Evolutionary conservation across 768 basidiomycete genomes (phyloP).

Genomic region (Psilocybe cyanescens): DNA sequence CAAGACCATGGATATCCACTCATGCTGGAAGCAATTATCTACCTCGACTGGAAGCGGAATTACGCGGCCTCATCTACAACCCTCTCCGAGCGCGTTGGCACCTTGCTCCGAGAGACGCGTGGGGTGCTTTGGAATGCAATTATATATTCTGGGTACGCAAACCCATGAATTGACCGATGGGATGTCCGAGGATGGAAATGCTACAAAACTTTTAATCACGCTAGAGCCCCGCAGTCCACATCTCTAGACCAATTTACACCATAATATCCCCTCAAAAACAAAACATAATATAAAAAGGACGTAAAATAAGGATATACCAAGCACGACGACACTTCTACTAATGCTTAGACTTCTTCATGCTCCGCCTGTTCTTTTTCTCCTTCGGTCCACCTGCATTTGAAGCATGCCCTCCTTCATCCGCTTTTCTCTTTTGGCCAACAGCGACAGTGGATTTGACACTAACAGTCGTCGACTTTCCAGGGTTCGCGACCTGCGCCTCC

Average conservation of each 20-base stretch:
- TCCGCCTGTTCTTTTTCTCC: slow-evolving; percentile 53
- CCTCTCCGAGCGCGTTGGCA: slow-evolving; percentile 73
- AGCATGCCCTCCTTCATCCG: slow-evolving; percentile 28
- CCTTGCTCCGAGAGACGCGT: slow-evolving; percentile 62
- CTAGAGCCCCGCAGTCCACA: not conserved
- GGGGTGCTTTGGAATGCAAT: slow-evolving; percentile 65
- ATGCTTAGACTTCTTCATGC: slow-evolving; percentile 50
- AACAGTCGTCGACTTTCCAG: slow-evolving; percentile 68
- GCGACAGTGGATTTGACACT: slow-evolving; percentile 63
- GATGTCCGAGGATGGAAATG: not conserved
- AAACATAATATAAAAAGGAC: slow-evolving; percentile 3
- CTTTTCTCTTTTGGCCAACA: slow-evolving; percentile 64
- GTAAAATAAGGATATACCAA: not conserved
- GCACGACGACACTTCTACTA: slow-evolving; percentile 18
- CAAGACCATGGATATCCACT: slow-evolving; percentile 63
- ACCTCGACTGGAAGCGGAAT: slow-evolving; percentile 71
- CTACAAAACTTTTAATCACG: slow-evolving; percentile 1
- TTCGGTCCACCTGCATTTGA: slow-evolving; percentile 26
- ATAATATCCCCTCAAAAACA: not conserved
- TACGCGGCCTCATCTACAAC: slow-evolving; percentile 78
- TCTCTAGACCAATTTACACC: not conserved
- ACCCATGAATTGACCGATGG: slow-evolving; percentile 36
- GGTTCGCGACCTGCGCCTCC: slow-evolving; percentile 67
- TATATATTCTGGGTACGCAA: slow-evolving; percentile 91
- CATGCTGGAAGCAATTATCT: slow-evolving; percentile 49